These are phyloP conservation scores for Circinella minor DNA, from an alignment of 371 early-diverging fungal species.

Conservation along the genomic window DNA sequence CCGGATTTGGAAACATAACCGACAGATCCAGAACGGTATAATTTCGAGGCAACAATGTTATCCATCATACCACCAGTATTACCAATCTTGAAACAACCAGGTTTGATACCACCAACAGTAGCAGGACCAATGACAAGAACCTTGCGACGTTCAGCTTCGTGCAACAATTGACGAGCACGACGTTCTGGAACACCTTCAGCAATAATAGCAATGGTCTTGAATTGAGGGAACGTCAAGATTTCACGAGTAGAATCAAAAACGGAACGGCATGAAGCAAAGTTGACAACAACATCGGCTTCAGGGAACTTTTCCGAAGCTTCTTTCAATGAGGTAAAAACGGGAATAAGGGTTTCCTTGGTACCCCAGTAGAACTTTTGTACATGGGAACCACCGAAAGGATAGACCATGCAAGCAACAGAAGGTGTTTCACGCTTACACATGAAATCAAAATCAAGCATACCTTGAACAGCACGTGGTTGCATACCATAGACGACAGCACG, in stretches of 20 bases:
- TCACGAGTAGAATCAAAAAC: constrained; percentile 93
- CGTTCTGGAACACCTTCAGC: constrained; percentile 99
- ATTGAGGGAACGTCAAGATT: constrained; percentile 78
- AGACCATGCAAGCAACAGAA: constrained; percentile 99
- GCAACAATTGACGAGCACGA: constrained; percentile 89
- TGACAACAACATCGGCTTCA: constrained; percentile 93
- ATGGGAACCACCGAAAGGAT: constrained; percentile 97
- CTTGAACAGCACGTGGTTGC: constrained; percentile 99
- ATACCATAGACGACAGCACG: constrained; percentile 95
- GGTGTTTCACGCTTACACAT: constrained; percentile 96
- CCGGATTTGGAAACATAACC: constrained; percentile 98
- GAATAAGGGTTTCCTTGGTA: constrained; percentile 93
- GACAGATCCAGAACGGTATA: constrained; percentile 96
- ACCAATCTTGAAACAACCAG: constrained; percentile 99
- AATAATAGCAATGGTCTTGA: constrained; percentile 95
- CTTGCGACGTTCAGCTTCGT: constrained; percentile 79
- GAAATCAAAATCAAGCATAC: constrained; percentile 98
- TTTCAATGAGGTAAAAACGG: constrained; percentile 88
- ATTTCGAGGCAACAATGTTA: constrained; percentile 96
- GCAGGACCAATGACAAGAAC: constrained; percentile 97
- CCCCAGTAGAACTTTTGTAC: constrained; percentile 99
- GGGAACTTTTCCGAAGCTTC: constrained; percentile 89
- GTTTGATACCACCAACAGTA: constrained; percentile 98
- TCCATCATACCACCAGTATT: constrained; percentile 99
- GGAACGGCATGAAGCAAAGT: constrained; percentile 97